phyloP scores from a whole-genome alignment of 1,139 yeast genomes.

The Blastobotrys illinoisensis region DNA sequence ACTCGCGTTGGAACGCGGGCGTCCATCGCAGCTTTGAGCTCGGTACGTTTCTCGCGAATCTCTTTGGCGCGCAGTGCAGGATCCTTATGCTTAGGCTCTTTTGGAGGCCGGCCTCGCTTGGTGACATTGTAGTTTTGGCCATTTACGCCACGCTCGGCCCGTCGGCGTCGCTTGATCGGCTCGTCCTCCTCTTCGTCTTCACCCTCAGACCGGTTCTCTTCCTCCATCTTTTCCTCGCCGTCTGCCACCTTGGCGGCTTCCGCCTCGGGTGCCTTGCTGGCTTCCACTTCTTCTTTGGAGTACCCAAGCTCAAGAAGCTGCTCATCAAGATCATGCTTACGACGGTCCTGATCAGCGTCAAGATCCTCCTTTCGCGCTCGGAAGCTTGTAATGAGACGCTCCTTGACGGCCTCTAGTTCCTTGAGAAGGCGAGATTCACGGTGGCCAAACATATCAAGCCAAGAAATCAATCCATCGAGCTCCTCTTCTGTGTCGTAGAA shows the following conservation, averaged over 20 bases:
- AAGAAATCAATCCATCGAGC: conserved; percentile 49
- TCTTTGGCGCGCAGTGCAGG: background rate
- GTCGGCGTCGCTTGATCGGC: conserved; percentile 26
- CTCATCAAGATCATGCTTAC: conserved; percentile 21
- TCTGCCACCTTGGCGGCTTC: conserved; percentile 12
- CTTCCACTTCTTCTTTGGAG: conserved; percentile 14
- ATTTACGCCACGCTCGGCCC: conserved; percentile 5
- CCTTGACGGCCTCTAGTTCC: conserved; percentile 47
- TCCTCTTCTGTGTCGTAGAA: conserved; percentile 60
- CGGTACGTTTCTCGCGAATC: conserved; percentile 23
- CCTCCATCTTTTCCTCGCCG: conserved; percentile 11
- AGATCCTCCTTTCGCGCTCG: conserved; percentile 47
- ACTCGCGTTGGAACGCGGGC: conserved; percentile 20
- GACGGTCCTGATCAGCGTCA: conserved; percentile 32
- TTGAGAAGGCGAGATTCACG: conserved; percentile 65
- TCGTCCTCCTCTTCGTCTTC: conserved; percentile 11
- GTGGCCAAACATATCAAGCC: conserved; percentile 74
- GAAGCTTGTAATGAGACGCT: conserved; percentile 52
- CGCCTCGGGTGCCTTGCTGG: conserved; percentile 7
- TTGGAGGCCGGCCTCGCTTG: conserved; percentile 7
- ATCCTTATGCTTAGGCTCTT: conserved; percentile 4
- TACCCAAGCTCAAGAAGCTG: conserved; percentile 25
- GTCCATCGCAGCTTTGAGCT: conserved; percentile 17
- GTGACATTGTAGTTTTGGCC: conserved; percentile 4
- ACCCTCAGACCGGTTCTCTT: conserved; percentile 8